phyloP scores from a whole-genome alignment of 108 stramenopile genomes.

The Epithemia pelagica region DNA sequence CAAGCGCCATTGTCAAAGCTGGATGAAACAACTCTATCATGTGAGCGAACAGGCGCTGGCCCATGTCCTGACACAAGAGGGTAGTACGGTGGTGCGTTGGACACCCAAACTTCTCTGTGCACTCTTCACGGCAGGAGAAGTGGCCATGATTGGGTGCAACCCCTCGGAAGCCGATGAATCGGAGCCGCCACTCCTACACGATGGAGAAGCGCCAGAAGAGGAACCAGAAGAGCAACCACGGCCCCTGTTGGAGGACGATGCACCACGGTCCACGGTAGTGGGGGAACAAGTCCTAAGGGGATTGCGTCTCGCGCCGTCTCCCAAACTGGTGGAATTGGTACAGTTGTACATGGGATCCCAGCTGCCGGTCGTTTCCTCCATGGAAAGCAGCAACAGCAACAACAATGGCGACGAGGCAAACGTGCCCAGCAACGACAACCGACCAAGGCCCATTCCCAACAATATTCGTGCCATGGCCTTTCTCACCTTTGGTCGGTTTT shows the following conservation, averaged over 20 bases:
- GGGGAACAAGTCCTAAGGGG: not conserved
- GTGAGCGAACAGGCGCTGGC: conserved; percentile 44
- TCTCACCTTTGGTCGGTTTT: conserved; percentile 83
- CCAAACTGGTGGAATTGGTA: conserved; percentile 3
- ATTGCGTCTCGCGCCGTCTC: conserved; percentile 5
- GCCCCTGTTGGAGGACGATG: conserved; percentile 5
- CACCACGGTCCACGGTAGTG: not conserved
- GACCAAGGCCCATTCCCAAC: conserved; percentile 15
- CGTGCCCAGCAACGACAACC: no score
- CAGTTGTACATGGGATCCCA: not conserved
- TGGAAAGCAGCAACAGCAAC: no score
- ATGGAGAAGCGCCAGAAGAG: no score
- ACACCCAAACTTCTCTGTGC: conserved; percentile 17
- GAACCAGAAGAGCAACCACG: no score
- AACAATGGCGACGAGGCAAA: no score
- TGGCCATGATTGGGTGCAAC: conserved; percentile 64
- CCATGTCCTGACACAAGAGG: not conserved
- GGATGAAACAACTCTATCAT: conserved; percentile 25
- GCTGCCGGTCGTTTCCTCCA: no score
- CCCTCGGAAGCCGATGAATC: conserved; percentile 22
- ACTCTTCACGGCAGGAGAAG: conserved; percentile 58
- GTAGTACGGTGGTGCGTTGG: not conserved
- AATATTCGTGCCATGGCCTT: conserved; percentile 75
- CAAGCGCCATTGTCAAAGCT: conserved; percentile 23
- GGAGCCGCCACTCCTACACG: no score